Conservation (phyloP, 148 eudicot genomes). For the Persicaria tinctoria region DNA sequence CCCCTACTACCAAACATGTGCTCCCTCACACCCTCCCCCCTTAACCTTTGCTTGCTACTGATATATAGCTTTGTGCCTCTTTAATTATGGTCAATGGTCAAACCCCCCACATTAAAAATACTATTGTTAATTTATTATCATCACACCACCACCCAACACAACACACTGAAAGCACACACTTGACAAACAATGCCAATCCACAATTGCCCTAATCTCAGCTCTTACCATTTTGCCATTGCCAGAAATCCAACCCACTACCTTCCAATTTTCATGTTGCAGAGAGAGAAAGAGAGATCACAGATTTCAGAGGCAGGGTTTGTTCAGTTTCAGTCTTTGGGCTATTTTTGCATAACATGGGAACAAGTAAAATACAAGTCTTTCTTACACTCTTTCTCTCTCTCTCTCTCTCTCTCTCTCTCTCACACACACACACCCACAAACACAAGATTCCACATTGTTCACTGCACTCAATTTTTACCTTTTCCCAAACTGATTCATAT, state of each 20-base stretch:
- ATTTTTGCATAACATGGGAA: not conserved
- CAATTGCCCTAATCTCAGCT: not conserved
- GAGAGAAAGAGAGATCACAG: not conserved
- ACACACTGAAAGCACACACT: no score
- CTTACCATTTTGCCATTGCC: not conserved
- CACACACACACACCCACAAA: not conserved
- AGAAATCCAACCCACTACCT: not conserved
- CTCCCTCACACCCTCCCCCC: no score
- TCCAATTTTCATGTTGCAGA: slow-evolving; percentile 2
- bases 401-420: not conserved
- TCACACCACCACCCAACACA: no score
- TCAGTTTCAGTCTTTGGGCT: no score
- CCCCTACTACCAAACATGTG: not conserved
- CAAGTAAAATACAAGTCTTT: not conserved
- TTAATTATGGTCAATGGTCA: no score
- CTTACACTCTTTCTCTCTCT: not conserved
- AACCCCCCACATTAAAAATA: no score
- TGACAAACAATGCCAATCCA: no score
- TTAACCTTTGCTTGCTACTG: no score
- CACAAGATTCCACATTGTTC: not conserved
- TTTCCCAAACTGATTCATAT: not conserved
- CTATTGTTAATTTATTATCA: no score
- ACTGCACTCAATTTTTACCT: no score
- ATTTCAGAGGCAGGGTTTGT: no score
- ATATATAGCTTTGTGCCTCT: no score